Base-by-base conservation (phyloP, 2,329 filamentous ascomycete species). In the Rhynchosporium secalis region DNA sequence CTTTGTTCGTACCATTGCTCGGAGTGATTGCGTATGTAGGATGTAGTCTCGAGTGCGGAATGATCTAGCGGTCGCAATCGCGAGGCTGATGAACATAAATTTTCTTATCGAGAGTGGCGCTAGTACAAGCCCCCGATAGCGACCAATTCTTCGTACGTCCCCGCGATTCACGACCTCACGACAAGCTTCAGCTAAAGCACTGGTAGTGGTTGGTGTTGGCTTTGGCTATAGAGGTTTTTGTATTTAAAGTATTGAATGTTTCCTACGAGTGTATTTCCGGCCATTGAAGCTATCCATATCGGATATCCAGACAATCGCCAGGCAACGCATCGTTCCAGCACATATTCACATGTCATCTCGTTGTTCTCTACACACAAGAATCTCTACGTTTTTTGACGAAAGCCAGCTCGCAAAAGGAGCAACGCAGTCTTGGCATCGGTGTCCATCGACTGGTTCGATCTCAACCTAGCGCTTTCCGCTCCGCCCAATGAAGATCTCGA, bases 1-100 rank as follows among this genome's bases (percentile, higher is more conserved):
- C 62, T 66, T 68, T 45, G 66, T 69, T n/a, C 70, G 65, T 46
- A 69, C 56, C 71, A 71, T 71, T 38, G 51, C 64, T 38, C 26
- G 33, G 8, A 38, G n/a, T 33, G 41, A n/a, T 45, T 5, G 33
- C 9, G 33, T 36, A 1, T 36, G 33, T 36, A 36, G 2, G 33
- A 10, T 36, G 9, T 36, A 36, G 20, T 36, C 33, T 6, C 33
- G 33, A 3, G 33, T 5, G 9, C 33, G 9, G 9, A 36, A 10
- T 10, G 33, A 5, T 36, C 9, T 36, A 6, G 33, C 9, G 33
- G 33, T 15, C 20, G 29, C 20, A 29, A 33, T 43, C 20, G 43
- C 43, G n/a, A 20, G n/a, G 41, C 3, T 29, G 29, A 31, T n/a
- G 8, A 29, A 33, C 10, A 62, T 55, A 55, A 64, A 62, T 62